phyloP scores from a whole-genome alignment of 139 green algal species.

The Tetraselmis striata region DNA sequence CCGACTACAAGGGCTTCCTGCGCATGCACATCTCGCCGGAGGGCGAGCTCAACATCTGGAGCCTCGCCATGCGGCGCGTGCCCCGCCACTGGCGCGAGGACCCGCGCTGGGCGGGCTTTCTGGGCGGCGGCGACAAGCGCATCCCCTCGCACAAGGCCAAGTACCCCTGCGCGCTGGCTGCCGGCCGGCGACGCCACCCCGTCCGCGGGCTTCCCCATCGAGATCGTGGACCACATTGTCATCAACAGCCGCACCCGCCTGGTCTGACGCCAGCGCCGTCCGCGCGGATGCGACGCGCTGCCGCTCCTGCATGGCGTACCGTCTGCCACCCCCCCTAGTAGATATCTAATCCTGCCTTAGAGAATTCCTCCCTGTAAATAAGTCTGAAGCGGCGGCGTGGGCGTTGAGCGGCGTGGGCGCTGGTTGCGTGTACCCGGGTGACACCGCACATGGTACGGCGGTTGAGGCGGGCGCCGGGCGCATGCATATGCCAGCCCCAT shows the following conservation, averaged over 20 bases:
- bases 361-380: too few relatives aligned
- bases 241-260: not conserved
- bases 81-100: conserved; percentile 69
- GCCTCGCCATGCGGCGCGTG: conserved; percentile 55
- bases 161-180: conserved; percentile 34
- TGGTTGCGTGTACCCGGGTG: too few relatives aligned
- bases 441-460: too few relatives aligned
- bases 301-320: too few relatives aligned
- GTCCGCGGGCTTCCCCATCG: not conserved
- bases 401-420: too few relatives aligned
- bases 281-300: too few relatives aligned
- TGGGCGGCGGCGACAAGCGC: conserved; percentile 36
- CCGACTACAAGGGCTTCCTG: conserved; percentile 69
- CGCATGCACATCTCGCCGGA: conserved; percentile 64
- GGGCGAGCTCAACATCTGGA: conserved; percentile 57
- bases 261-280: not conserved
- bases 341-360: too few relatives aligned
- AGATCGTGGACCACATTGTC: not conserved
- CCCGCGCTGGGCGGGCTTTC: conserved; percentile 44
- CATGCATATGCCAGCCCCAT: too few relatives aligned
- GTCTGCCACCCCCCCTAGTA: too few relatives aligned
- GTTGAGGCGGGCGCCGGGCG: too few relatives aligned
- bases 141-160: conserved; percentile 36
- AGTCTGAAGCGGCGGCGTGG: too few relatives aligned
- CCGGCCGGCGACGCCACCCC: conserved; percentile 10